Percentiles rank a stretch among this genome's conserved stretches.
These are phyloP conservation scores for Vachellia pachyceras DNA, from an alignment of 306 rosid species.

Conservation along the genomic window DNA sequence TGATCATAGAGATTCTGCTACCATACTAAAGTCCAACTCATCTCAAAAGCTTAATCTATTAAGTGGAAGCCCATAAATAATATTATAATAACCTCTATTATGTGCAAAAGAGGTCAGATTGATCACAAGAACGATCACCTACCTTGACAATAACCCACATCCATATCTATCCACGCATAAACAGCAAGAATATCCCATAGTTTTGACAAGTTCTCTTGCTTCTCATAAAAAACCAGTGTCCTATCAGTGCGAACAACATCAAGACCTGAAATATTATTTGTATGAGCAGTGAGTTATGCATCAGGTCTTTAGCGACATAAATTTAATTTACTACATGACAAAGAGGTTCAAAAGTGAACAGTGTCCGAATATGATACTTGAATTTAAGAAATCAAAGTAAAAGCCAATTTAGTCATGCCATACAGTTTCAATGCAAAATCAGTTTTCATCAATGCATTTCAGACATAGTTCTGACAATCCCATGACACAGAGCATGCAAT, in stretches of 20 bases:
- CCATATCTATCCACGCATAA: conserved; percentile 95
- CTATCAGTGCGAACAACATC: conserved; percentile 98
- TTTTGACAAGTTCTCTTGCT: conserved; percentile 85
- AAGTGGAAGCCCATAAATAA: background rate
- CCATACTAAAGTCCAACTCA: background rate
- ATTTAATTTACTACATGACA: conserved; percentile 23
- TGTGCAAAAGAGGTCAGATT: conserved; percentile 17
- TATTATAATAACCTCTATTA: background rate
- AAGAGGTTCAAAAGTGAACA: conserved; percentile 23
- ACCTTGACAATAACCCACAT: conserved; percentile 99
- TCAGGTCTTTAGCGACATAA: background rate
- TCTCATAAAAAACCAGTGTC: conserved; percentile 93
- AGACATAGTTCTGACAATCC: background rate
- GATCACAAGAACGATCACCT: conserved; percentile 34
- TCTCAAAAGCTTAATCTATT: background rate
- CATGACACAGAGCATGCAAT: background rate
- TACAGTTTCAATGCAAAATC: conserved; percentile 7
- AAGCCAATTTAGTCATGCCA: conserved; percentile 23
- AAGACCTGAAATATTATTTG: conserved; percentile 70
- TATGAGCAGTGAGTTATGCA: conserved; percentile 30
- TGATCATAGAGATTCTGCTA: too few species aligned
- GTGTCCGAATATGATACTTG: background rate
- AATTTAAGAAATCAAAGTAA: conserved; percentile 15
- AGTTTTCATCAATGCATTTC: conserved; percentile 31
- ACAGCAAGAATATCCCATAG: conserved; percentile 97